Evolutionary conservation across 225 moss, liverwort and hornwort genomes (phyloP), one percentile per base, ranked within the genome.

Genomic region (Asterella californica): DNA sequence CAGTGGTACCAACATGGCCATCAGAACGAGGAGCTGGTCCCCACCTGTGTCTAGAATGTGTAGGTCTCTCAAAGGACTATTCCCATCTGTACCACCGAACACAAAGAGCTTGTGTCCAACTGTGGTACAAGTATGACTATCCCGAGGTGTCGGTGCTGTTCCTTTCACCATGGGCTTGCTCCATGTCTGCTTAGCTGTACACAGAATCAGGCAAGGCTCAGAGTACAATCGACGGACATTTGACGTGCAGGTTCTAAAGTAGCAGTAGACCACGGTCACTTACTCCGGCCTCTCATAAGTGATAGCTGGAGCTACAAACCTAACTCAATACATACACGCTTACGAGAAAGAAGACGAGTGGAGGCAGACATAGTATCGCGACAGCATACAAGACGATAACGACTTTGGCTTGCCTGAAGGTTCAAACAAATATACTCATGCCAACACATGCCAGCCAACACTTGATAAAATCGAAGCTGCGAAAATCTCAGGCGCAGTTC

Each of bases 31-130:
- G 18, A 78, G 22, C 25, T 62, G 55, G 19, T 11, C 6, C 47
- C 6, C 76, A 97, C 94, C 90, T 93, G 93, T 90, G 68, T 99
- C 97, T 55, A 99, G 90, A n/a, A 95, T 85, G 89, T 99, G 93
- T 32, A 99, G 92, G 68, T 99, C 97, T 54, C 83, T 85, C 79
- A 99, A 77, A 2, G 97, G 93, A 83, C 87, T 90, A 30, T 86
- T 86, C 76, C 97, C 97, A 89, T 99, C 97, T 76, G 95, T 99
- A 72, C 97, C 97, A 80, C 97, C 97, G 77, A 93, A 99, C 68
- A 99, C 92, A 76, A 89, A 93, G 45, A 99, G 89, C 81, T 72
- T 89, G 75, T 86, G 84, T 24, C 88, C 93, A 76, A 99, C 91
- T 9, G 95, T 91, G 15, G 92, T 90, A 80, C 95, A 93, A 11